phyloP scores from a whole-genome alignment of 2,329 filamentous ascomycete species.

The Trichoderma polysporum region DNA sequence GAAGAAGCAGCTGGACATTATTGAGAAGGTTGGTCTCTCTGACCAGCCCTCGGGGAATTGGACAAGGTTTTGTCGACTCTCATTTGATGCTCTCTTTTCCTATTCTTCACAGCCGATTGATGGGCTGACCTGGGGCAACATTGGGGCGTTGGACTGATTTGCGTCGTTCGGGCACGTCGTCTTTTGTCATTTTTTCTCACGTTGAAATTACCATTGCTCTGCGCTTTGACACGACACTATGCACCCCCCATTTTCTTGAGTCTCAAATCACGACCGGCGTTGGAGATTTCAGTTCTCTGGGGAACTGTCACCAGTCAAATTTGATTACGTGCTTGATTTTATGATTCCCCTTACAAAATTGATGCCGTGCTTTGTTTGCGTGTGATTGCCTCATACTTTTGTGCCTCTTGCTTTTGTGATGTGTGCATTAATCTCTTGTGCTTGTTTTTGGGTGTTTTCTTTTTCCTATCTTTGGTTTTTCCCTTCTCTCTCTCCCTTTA shows the following conservation, averaged over 20 bases:
- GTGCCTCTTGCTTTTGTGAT: constrained; percentile 14
- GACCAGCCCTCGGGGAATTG: constrained; percentile 16
- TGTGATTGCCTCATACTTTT: constrained; percentile 14
- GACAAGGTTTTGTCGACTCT: constrained; percentile 25
- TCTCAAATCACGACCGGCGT: constrained; percentile 42
- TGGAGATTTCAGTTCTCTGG: constrained; percentile 41
- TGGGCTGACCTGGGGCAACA: constrained; percentile 28
- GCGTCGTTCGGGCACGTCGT: constrained; percentile 24
- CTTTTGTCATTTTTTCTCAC: constrained; percentile 30
- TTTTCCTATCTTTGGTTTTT: background rate
- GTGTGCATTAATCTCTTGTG: background rate
- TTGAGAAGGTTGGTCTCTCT: constrained; percentile 9
- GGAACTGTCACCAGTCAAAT: constrained; percentile 41
- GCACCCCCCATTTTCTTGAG: constrained; percentile 33
- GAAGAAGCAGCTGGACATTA: constrained; percentile 17
- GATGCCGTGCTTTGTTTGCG: constrained; percentile 20
- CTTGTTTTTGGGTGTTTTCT: background rate
- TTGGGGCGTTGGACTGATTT: constrained; percentile 34
- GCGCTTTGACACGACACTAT: constrained; percentile 31
- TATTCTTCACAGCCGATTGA: constrained; percentile 27
- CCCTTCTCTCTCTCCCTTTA: background rate
- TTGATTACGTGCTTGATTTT: constrained; percentile 25
- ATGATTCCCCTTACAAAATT: constrained; percentile 17
- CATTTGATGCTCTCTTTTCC: constrained; percentile 28
- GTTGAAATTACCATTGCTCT: constrained; percentile 33